Base-by-base conservation (phyloP, 306 rosid genomes). In the Cajanus cajan region DNA sequence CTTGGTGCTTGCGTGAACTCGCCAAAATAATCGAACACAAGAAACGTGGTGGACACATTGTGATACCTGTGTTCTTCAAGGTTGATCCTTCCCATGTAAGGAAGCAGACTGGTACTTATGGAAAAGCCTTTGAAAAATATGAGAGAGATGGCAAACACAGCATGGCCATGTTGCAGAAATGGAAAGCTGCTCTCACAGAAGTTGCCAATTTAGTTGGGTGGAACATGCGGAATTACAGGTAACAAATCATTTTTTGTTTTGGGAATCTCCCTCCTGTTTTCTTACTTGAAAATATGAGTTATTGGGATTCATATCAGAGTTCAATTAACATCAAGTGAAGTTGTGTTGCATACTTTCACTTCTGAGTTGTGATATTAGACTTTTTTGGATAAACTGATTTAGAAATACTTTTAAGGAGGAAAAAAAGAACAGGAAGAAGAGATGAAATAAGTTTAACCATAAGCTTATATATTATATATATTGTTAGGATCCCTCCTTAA, bases 41-140 rank as follows among this genome's bases (percentile, higher is more conserved):
- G 43, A 51, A 37, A 22, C 65, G 19, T 8, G 65, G 41, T 4
- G 74, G 19, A 25, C 74, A 77, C 7, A 1, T 65, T 36, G 74
- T 77, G 8, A 0, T 77, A 21, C 81, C 81, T 14, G 81, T 77
- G 25, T 77, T 77, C 73, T 77, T 48, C n/a, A 65, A 65, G 74
- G 8, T 77, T 36, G 74, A 77, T 7, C 74, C 81, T 4, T 48
- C 81, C 5, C 54, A 77, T 51, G 81, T 77, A 6, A 21, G 66
- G 74, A 64, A 77, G 18, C 81, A 77, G 13, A 34, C 40, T 4
- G 81, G 74, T 13, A 61, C 71, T 62, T 61, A 75, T 28, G 24
- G 24, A 36, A 75, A 16, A 63, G 61, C 79, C 1, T 75, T 75
- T 28, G 62, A 75, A 37, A 75, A 61, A 16, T 52, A 75, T 61